These are phyloP conservation scores for Auricularia cornea DNA, from an alignment of 768 basidiomycete genomes.

Conservation along the genomic window DNA sequence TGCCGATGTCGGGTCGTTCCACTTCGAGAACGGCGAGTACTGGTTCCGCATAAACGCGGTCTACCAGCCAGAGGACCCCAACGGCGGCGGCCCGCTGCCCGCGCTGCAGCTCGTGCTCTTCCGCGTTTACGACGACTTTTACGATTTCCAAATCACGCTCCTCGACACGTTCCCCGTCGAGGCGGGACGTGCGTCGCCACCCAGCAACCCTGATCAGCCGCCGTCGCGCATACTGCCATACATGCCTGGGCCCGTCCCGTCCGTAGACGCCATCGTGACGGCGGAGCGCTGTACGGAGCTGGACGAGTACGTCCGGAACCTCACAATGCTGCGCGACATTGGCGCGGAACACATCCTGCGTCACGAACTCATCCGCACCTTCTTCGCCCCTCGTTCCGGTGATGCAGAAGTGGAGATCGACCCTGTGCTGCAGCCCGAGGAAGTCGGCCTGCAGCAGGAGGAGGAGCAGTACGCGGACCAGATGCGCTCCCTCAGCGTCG, in stretches of 20 bases:
- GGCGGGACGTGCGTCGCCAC: slow-evolving; percentile 60
- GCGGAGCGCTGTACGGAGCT: slow-evolving; percentile 73
- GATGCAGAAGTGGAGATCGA: slow-evolving; percentile 67
- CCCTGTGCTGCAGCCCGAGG: slow-evolving; percentile 48
- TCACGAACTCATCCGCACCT: slow-evolving; percentile 69
- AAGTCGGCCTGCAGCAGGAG: slow-evolving; percentile 26
- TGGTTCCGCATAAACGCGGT: slow-evolving; percentile 93
- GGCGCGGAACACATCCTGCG: slow-evolving; percentile 77
- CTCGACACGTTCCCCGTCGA: slow-evolving; percentile 84
- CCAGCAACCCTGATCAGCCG: slow-evolving; percentile 28
- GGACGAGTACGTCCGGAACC: slow-evolving; percentile 76
- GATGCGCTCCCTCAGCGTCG: slow-evolving; percentile 41
- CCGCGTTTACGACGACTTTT: slow-evolving; percentile 96
- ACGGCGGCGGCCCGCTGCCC: slow-evolving; percentile 44
- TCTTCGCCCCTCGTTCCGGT: slow-evolving; percentile 78
- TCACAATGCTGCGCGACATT: slow-evolving; percentile 60
- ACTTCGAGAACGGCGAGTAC: slow-evolving; percentile 90
- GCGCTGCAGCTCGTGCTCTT: slow-evolving; percentile 81
- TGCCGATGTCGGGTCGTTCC: slow-evolving; percentile 92
- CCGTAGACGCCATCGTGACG: slow-evolving; percentile 79
- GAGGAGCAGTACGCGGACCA: slow-evolving; percentile 28
- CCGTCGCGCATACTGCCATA: slow-evolving; percentile 74
- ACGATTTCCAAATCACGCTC: slow-evolving; percentile 89
- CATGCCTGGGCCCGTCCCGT: slow-evolving; percentile 90
- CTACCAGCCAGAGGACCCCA: slow-evolving; percentile 72